phyloP scores from a whole-genome alignment of 2,329 filamentous ascomycete genomes.

The Xylariaceae sp. region DNA sequence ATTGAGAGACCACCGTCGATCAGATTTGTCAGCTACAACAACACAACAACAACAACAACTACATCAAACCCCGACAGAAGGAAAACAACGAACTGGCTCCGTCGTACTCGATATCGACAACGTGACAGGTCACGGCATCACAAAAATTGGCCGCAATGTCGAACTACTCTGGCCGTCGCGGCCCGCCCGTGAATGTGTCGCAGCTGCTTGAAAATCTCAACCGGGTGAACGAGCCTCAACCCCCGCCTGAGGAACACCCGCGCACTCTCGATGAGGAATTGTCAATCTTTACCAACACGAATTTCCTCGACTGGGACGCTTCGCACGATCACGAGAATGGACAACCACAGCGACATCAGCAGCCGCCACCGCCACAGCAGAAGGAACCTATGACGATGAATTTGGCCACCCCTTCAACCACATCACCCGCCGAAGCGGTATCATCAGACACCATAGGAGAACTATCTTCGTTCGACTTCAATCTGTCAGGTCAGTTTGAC shows the following conservation, averaged over 20 bases:
- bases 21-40: too few species aligned
- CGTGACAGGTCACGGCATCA: neutral
- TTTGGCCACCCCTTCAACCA: constrained; percentile 16
- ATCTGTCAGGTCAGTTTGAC: constrained; percentile 23
- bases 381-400: constrained; percentile 12
- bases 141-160: constrained; percentile 10
- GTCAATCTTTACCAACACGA: constrained; percentile 75
- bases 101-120: neutral
- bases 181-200: constrained; percentile 70
- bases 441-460: constrained; percentile 13
- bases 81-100: too few species aligned
- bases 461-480: constrained; percentile 25
- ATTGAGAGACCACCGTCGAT: too few species aligned
- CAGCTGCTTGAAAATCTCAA: constrained; percentile 87
- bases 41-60: too few species aligned
- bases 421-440: constrained; percentile 20
- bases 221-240: constrained; percentile 59
- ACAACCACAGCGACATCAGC: constrained; percentile 1
- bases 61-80: too few species aligned
- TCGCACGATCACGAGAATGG: constrained; percentile 13
- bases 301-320: constrained; percentile 73
- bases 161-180: constrained; percentile 67
- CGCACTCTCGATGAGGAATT: constrained; percentile 64
- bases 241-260: constrained; percentile 50
- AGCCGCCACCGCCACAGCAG: constrained; percentile 3